Evolutionary conservation across 345 rosid genomes (phyloP), one percentile per base, ranked within the genome.

Genomic region (Lepidium sativum): DNA sequence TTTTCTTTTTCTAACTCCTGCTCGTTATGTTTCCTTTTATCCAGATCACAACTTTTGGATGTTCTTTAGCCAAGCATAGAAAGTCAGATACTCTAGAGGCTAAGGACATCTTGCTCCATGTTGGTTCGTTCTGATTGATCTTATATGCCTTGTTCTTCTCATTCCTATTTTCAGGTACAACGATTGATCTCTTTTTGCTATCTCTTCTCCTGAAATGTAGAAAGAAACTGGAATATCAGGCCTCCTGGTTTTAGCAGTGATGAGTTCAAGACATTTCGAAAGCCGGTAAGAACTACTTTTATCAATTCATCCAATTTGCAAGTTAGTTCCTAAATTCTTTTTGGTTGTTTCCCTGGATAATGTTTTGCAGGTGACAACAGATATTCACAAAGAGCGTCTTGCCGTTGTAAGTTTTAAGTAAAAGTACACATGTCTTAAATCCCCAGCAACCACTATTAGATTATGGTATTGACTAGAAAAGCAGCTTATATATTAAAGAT

Each of bases 1-100:
- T 45, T 62, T 17, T 27, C 31, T 5, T 35, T 60, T 25, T 53
- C 63, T 55, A 60, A 60, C 21, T 47, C 38, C 29, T 33, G 15
- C 77, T 67, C 56, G 20, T 59, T 23, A 57, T 54, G 33, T 60
- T 52, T 50, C 33, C 1, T 48, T 53, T 48, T 4, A 23, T 68
- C 7, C 84, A 90, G 99, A 85, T 94, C 67, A 90, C 97, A 47
- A 75, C 96, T 18, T 94, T 94, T 76, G 92, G 99, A 50, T 94
- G 99, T 86, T 83, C 92, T 49, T 79, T 94, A 71, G 99, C 99
- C 48, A 94, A 90, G 79, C 99, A 90, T 81, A 78, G 97, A 52
- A 94, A 90, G 75, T 94, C 99, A 32, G 86, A 86, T 56, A 82
- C 84, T 35, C 76, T 94, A 80, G 99, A 94, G 81, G 96, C 96